Evolutionary conservation across 2,329 filamentous ascomycete species (phyloP), one percentile per base, ranked within the genome.

Genomic region (Colletotrichum ledebouriae): DNA sequence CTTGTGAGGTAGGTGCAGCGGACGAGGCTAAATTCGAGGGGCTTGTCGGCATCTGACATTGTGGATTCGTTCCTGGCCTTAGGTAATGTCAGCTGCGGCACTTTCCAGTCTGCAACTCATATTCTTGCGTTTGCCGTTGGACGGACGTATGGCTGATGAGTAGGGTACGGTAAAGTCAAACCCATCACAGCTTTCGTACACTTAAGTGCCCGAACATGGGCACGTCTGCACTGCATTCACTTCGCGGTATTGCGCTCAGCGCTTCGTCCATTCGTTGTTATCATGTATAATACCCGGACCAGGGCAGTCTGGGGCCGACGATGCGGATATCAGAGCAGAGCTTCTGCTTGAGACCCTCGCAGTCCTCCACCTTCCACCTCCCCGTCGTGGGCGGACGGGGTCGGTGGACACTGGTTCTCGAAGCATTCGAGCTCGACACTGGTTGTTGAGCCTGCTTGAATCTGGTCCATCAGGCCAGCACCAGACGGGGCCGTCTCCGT

Each of bases 281-380:
- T 29, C 6, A 29, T 61, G 39, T 61, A 33, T 33, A 29, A 12
- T 49, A 25, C 59, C 33, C 52, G 53, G 64, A 39, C 52, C 12
- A 67, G 52, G 60, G 50, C 44, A 49, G 49, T 50, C 59, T 63
- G 52, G 58, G 58, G 63, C 63, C 63, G 59, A 67, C 63, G 17
- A 25, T 34, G 59, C 46, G 47, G 61, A n/a, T 42, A 47, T 50
- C 60, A 56, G 61, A 59, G 60, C 65, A 68, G 65, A 68, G 65
- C 55, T 64, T 65, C 61, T 65, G 61, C 65, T 65, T 53, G n/a
- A 22, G 53, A 49, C 55, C 47, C 53, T 59, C 47, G 46, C 41
- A 44, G 39, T 20, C 39, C 46, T 65, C 62, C 65, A 68, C 65
- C 47, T 59, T 53, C 65, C 65, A 63, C 60, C 33, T 55, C 47